Conservation (phyloP, 2,329 filamentous ascomycete species). For the Colletotrichum navitas region DNA sequence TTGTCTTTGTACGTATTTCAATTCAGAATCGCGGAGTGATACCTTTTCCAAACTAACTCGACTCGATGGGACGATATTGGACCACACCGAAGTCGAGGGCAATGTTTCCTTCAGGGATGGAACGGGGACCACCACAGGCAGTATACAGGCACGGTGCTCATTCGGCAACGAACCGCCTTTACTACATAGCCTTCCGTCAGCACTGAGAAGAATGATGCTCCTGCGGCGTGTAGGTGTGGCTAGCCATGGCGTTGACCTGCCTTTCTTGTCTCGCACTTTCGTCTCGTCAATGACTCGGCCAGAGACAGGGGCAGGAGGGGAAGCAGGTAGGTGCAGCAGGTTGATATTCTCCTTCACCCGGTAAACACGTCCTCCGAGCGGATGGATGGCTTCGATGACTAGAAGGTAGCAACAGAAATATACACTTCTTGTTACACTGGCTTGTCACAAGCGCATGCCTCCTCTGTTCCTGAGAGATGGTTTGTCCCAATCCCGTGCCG, state of each 20-base stretch:
- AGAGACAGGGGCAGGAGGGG: neutral
- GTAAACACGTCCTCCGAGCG: neutral
- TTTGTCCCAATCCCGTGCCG: neutral
- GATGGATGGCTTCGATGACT: neutral
- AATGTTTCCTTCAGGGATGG: neutral
- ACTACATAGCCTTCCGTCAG: neutral
- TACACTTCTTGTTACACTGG: neutral
- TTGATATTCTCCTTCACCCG: neutral
- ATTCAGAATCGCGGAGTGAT: neutral
- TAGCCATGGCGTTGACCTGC: neutral
- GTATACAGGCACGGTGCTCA: neutral
- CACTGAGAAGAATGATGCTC: neutral
- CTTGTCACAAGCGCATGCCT: neutral
- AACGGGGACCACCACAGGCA: neutral
- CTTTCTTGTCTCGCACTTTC: conserved; percentile 8
- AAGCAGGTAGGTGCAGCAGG: neutral
- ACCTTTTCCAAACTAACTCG: neutral
- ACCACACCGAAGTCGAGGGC: neutral
- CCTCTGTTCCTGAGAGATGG: neutral
- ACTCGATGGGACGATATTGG: neutral
- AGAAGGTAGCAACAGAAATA: neutral
- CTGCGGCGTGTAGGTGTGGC: neutral
- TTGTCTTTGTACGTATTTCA: no score
- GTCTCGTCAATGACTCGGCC: conserved; percentile 21
- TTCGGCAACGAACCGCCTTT: neutral